Base-by-base conservation (phyloP, 2,329 filamentous ascomycete genomes). In the Colletotrichum chrysophilum region DNA sequence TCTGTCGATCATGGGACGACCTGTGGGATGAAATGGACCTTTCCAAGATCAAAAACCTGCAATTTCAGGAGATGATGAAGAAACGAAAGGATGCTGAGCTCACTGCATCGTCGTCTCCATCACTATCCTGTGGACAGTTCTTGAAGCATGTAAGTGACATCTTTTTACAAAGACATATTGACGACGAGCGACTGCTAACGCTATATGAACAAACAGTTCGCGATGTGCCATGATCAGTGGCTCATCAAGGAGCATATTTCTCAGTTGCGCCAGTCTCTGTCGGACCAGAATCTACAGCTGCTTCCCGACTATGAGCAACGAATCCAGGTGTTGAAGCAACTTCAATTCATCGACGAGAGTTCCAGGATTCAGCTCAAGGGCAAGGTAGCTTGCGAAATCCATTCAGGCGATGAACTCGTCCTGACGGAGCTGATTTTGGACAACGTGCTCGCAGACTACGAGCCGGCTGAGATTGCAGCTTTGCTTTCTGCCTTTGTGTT, bases 381-480 rank as follows among this genome's bases (percentile, higher is more conserved):
- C 84, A 98, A 98, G 84, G 97, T 99, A 26, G 97, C 97, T 6
- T 99, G 97, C 86, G 97, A 99, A 85, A 96, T 99, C 76, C 97
- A 98, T 85, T 98, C 96, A 0, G 96, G 96, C 21, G 96, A 98
- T 82, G 97, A 99, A 85, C 91, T 99, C 1, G 96, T 99, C 1
- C 91, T 99, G 21, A 99, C 97, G 0, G 97, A 99, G 83, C 91
- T 98, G 7, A 96, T 99, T 64, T 92, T 99, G 21, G 97, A 99
- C 85, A 99, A 99, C 80, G 95, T 98, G 3, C 92, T 99, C 4
- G 96, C 96, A 66, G 94, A 97, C 76, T 98, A 97, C 84, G 96
- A 98, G 80, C 96, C 96, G 2, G 96, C 98, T 79, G 97, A 99
- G 85, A 98, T 99, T 77, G 97, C 98, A 1, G 96, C 97, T 13